Conservation (phyloP, 768 basidiomycete genomes). For the Botryobasidium botryosum region DNA sequence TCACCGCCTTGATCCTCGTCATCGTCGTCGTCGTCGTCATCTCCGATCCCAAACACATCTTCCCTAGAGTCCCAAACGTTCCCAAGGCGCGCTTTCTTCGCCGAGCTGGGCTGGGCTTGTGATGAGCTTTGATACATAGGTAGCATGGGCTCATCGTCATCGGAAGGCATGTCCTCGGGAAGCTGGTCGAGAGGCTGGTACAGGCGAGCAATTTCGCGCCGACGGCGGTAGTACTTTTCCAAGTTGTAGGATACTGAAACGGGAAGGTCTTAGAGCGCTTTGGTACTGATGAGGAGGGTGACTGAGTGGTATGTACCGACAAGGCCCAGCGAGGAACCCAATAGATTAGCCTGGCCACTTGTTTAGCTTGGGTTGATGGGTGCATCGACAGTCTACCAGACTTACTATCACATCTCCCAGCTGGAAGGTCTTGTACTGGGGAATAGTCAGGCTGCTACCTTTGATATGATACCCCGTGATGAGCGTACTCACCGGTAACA, state of each 20-base stretch:
- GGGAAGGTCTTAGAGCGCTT: not conserved
- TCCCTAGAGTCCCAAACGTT: too few relatives aligned
- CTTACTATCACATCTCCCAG: slow-evolving; percentile 53
- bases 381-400: slow-evolving; percentile 11
- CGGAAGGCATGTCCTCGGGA: not conserved
- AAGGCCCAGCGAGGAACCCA: slow-evolving; percentile 56
- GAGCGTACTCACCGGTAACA: slow-evolving; percentile 44
- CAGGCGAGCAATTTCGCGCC: slow-evolving; percentile 69
- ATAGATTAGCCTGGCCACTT: slow-evolving; percentile 47
- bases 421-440: slow-evolving; percentile 54
- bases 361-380: slow-evolving; percentile 1
- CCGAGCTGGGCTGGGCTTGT: too few relatives aligned
- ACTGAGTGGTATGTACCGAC: slow-evolving; percentile 25
- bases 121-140: not conserved
- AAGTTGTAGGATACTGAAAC: slow-evolving; percentile 32
- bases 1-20: too few relatives aligned
- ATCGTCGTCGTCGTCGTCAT: too few relatives aligned
- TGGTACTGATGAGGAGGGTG: not conserved
- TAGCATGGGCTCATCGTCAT: not conserved
- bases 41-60: too few relatives aligned
- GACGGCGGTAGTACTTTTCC: slow-evolving; percentile 58
- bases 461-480: slow-evolving; percentile 3
- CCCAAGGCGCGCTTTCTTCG: too few relatives aligned
- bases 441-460: not conserved
- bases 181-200: slow-evolving; percentile 42